Base-by-base conservation (phyloP, 2,329 filamentous ascomycete species). In the Sarocladiaceae sp. region DNA sequence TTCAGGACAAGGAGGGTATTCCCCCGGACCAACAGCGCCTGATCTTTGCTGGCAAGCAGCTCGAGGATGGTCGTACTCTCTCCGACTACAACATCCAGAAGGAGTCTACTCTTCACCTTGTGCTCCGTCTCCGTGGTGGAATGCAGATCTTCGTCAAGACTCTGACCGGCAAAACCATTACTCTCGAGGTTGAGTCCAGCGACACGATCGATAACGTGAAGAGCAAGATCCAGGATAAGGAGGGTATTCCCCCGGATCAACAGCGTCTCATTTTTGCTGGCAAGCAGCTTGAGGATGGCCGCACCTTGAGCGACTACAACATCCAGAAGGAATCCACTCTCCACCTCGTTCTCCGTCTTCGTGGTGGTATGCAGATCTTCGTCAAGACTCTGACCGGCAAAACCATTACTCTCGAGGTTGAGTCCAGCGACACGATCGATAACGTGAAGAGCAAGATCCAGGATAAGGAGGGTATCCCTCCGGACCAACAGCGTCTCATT, bases 381-480 rank as follows among this genome's bases (percentile, higher is more conserved):
- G 83, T 88, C 55, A 88, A 88, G 75, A 88, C 84, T 4, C 66
- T 96, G 48, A 96, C 90, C 62, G 90, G 89, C 57, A 95, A 95
- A 78, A 95, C 90, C 35, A 95, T 95, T 59, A 95, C 89, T 2
- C 72, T 94, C 6, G 88, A 94, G 68, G 88, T 95, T 2, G 88
- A 95, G 64, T 89, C 84, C 0, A 85, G 79, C 2, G 89, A 95
- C 59, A 95, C 89, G 42, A 95, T 95, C 64, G 90, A 95, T 73
- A 95, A 96, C 51, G 90, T 96, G 39, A 96, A 96, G 81, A 82
- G 77, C 45, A 97, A 96, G 80, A 97, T 96, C 45, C 91, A 97
- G 68, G 91, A 97, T 62, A 96, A 97, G 80, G 90, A 97, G 69
- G 91, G 91, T 35, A 96, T 97, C 46, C 91, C 90, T 40, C 90